Conservation (phyloP, 202 grass and related monocot genomes). For the Musa balbisiana region DNA sequence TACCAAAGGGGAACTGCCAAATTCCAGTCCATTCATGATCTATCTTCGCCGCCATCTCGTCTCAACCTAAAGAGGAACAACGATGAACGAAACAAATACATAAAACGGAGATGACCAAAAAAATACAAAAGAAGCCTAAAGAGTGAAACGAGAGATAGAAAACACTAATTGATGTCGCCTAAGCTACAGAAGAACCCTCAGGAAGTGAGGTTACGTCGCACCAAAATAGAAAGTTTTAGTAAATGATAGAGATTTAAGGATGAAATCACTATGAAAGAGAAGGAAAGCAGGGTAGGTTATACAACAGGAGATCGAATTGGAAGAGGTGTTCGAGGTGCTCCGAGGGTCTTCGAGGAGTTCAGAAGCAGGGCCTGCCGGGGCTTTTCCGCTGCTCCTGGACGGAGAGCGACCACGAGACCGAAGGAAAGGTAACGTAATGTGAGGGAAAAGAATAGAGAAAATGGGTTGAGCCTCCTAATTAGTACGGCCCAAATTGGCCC, state of each 20-base stretch:
- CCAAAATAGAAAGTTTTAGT: no score
- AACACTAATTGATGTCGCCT: no score
- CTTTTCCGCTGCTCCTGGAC: background rate
- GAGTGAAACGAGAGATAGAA: background rate
- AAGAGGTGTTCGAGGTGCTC: no score
- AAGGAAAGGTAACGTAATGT: background rate
- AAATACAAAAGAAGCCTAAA: background rate
- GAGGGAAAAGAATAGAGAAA: background rate
- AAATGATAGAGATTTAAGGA: no score
- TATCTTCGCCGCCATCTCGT: slow-evolving; percentile 41
- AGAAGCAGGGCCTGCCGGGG: background rate
- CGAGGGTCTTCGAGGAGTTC: background rate
- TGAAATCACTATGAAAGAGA: no score
- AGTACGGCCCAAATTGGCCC: no score
- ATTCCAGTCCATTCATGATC: slow-evolving; percentile 59
- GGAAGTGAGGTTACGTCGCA: no score
- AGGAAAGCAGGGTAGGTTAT: no score
- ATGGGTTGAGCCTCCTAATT: no score
- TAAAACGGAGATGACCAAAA: background rate
- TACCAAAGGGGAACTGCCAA: slow-evolving; percentile 57
- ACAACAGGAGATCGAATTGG: no score
- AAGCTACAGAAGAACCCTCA: no score
- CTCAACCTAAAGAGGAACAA: background rate
- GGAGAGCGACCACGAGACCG: background rate
- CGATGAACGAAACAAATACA: background rate